Evolutionary conservation across 129 eudicot species (phyloP), one percentile per base, ranked within the genome.

Genomic region (Saposhnikovia divaricata): DNA sequence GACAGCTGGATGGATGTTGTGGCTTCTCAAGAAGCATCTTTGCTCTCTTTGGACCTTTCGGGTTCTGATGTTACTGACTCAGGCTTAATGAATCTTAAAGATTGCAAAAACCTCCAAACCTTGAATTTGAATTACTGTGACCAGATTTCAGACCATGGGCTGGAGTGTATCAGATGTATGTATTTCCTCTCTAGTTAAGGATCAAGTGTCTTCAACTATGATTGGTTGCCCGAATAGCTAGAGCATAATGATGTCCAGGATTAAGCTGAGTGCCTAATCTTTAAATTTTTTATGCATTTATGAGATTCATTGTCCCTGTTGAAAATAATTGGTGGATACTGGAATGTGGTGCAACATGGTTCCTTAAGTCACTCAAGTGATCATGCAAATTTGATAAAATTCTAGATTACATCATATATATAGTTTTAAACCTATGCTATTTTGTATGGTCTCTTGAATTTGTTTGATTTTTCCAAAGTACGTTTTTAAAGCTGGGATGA

Each of bases 11-110:
- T 96, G 94, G 93, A 87, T 77, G 95, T 87, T 53, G 84, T 96
- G 23, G 83, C 89, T 65, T 90, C 99, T 39, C 99, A 96, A 83
- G 99, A 97, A 48, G 74, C 81, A 15, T 92, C 99, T 72, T 78
- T 96, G 74, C 93, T 96, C 9, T 88, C 98, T 57, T 88, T 88
- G 18, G 98, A 92, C 83, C 85, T 96, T 77, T 92, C 99, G 46
- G 91, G 95, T 80, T 90, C 99, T 16, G 97, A 92, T 81, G 93
- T 96, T 82, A 89, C 98, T 47, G 98, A 93, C 80, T 76, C 80
- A 9, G 96, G 98, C 66, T 84, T 93, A 76, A 76, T 40, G 55
- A 85, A 83, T 82, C 84, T 93, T 44, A 83, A 86, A 83, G 89
- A 82, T 71, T 93, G 98, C 86, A 71, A 78, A 50, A 90, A 78